Evolutionary conservation across 176 grass and related monocot genomes (phyloP), one percentile per base, ranked within the genome.

Genomic region (Olyra latifolia): DNA sequence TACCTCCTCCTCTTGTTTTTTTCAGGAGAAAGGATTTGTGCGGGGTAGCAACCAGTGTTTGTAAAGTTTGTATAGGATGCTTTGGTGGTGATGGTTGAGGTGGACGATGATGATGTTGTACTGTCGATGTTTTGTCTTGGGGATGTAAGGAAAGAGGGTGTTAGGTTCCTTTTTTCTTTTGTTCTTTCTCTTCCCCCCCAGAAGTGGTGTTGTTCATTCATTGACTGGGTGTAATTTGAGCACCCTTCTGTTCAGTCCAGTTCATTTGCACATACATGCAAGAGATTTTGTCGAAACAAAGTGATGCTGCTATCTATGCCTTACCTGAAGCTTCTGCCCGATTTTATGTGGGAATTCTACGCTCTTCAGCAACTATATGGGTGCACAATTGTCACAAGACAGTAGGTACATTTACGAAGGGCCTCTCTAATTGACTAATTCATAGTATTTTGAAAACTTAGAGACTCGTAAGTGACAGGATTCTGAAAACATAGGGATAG

Each of bases 11-110:
- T 70, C 82, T 81, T 85, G 47, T 49, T 88, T 94, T 85, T 91
- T 59, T 81, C 35, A 80, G 75, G 83, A 76, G 92, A 74, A 84
- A 80, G 85, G 87, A 79, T 82, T 77, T 63, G 44, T 85, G 56
- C 50, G 71, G 62, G 87, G 50, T 89, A 57, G 87, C 43, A 15
- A 64, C 88, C 77, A 74, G 74, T 84, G 79, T 87, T 83, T 94
- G 89, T 94, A 91, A 91, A 94, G 86, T 91, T 83, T 91, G 86
- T 94, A 94, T 82, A 94, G 85, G 86, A 79, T 86, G 85, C 55
- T 85, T 85, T 81, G 74, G 85, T 63, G 80, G 68, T 85, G 49
- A 52, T 63, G 65, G 87, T 66, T 77, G 77, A 76, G 64, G 52
- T 60, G 81, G 77, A 86, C 42, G 25, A 40, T 66, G 71, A 35